These are phyloP conservation scores for Meyerozyma carpophila DNA, from an alignment of 1,139 yeast species.

Conservation along the genomic window DNA sequence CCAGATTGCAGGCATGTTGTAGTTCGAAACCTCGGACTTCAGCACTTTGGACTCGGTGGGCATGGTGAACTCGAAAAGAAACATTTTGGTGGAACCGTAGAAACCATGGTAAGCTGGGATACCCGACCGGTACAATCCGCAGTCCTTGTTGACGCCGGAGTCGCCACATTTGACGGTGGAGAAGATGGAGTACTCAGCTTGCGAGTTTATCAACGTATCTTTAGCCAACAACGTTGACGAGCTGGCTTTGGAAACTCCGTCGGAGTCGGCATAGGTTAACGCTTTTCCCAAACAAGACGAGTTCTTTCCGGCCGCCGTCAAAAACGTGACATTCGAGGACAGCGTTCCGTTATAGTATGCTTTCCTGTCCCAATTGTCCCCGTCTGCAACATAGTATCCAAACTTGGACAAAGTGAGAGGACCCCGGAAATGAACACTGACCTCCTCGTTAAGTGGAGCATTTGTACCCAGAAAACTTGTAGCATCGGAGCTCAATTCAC, in stretches of 20 bases:
- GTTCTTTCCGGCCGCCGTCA: constrained; percentile 76
- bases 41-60: constrained; percentile 55
- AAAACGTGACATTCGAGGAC: constrained; percentile 69
- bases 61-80: constrained; percentile 87
- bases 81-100: constrained; percentile 72
- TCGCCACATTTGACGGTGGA: constrained; percentile 58
- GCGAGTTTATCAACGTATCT: constrained; percentile 56
- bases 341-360: constrained; percentile 60
- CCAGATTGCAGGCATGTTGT: constrained; percentile 97
- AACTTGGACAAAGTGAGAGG: constrained; percentile 76
- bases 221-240: constrained; percentile 58
- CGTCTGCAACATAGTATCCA: constrained; percentile 44
- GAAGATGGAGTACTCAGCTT: constrained; percentile 75
- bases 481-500: constrained; percentile 52
- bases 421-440: constrained; percentile 92
- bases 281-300: constrained; percentile 85
- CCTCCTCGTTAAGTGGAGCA: constrained; percentile 83
- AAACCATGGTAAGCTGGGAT: constrained; percentile 94
- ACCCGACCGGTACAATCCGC: constrained; percentile 83
- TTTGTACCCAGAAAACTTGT: constrained; percentile 64
- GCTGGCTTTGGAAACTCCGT: constrained; percentile 65
- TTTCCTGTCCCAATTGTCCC: constrained; percentile 61
- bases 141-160: constrained; percentile 47
- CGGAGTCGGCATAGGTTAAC: constrained; percentile 69
- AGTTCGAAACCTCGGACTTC: constrained; percentile 40